Base-by-base conservation (phyloP, 371 early-diverging fungal species). In the Cokeromyces recurvatus region DNA sequence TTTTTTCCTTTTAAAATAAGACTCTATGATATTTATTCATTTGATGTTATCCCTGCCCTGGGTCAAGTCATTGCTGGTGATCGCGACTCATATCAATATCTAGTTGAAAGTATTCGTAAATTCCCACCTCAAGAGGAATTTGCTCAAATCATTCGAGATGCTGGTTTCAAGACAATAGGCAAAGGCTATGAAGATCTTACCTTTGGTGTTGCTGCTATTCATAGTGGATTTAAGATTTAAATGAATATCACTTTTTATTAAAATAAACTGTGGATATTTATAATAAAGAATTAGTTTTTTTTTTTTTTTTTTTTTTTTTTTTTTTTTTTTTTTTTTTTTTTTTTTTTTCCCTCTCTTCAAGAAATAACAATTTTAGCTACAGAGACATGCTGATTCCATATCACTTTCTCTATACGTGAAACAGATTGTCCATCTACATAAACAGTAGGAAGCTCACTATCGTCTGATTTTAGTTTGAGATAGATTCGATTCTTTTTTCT, bases 31-130 rank as follows among this genome's bases (percentile, higher is more conserved):
- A 46, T 88, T 15, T 95, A 94, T 57, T 94, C 95, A 8, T 97
- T 97, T 62, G 79, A 96, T 44, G 82, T 95, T 17, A 97, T 98
- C 50, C 98, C 98, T 2, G 70, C 73, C 7, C 63, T 97, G 38
- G 98, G 98, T 21, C 85, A 88, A 56, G 54, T 89, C 21, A 82
- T 97, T 43, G 95, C 97, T 14, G 79, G 85, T 35, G 97, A 97
- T 63, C 84, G 89, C 20, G 87, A 85, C 24, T 93, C 94, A 21
- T 97, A 97, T 64, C 90, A 95, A 66, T 97, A 97, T 59, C 78
- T 97, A n/a, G 97, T 97, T n/a, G 98, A 97, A 61, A 89, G 89
- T 50, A 97, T 97, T 54, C 86, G 95, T 54, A 85, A 85, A 66
- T 97, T 97, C 79, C 95, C 95, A 21, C 60, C 81, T n/a, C 97